Evolutionary conservation across 2,329 filamentous ascomycete genomes (phyloP), one percentile per base, ranked within the genome.

Genomic region (Fusarium sp.): DNA sequence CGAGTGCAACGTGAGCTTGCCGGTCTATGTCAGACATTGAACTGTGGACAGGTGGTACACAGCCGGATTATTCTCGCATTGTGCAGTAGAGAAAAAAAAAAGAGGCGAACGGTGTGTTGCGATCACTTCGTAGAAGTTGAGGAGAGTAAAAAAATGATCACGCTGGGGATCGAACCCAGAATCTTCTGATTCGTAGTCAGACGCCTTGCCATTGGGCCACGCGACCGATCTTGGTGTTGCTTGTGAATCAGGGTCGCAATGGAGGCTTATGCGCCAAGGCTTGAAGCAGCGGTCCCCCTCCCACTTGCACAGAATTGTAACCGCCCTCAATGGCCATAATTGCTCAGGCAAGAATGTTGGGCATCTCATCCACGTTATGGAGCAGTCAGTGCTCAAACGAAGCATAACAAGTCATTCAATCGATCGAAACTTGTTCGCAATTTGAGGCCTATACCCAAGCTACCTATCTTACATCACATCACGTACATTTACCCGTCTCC

Each of bases 101-200:
- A 33, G 14, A 45, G 8, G 41, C 11, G 14, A 13, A 22, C 13
- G 7, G 11, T 3, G 39, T 4, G 41, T 43, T 43, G 13, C 22
- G 6, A 14, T 27, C 22, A 5, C 4, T 27, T 24, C 5, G 22
- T 5, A 14, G 7, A 27, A 24, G 8, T 9, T 37, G 6, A n/a
- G 8, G 18, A 39, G 37, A n/a, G 20, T 13, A 74, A 73, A 62
- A 16, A 20, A 22, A 65, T 75, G 73, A 75, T 74, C 73, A 74
- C 71, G 73, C 63, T 65, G 65, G 78, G 78, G 78, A 73, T 80
- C 78, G 78, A 80, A 80, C 78, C 78, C 76, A 78, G 72, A 77
- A 80, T 80, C 78, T 80, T 77, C 78, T 80, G 78, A 80, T 80
- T 80, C 78, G 78, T 80, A 80, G 78, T 79, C 78, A 80, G 78